Base-by-base conservation (phyloP, 2,329 filamentous ascomycete species). In the Eutypella sp. region DNA sequence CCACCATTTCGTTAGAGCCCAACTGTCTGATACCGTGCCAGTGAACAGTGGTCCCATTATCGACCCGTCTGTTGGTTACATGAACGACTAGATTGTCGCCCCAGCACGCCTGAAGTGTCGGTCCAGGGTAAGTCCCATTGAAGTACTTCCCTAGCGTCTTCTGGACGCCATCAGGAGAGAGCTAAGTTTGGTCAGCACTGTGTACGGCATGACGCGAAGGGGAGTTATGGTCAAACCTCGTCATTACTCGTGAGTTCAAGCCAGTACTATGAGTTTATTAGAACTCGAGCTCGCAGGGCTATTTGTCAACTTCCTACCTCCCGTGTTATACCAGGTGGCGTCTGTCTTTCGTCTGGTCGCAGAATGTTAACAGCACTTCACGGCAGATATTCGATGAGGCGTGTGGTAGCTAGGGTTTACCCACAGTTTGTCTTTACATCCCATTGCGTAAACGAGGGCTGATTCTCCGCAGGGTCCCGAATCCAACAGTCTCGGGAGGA, bases 21-120 rank as follows among this genome's bases (percentile, higher is more conserved):
- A 57, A 47, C 46, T 63, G 60, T 16, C 62, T 57, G 15, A 67
- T 55, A 2, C 65, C 65, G 47, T 67, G 65, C 64, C 63, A 67
- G 53, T 67, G 65, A 11, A 67, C 57, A 2, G 60, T 56, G 1
- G 61, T 64, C 2, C 64, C 64, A 41, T 59, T 57, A 16, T 52
- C 42, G 1, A 33, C 31, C 9, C 53, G 44, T 10, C 42, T 54
- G 40, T 63, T 63, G 7, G 45, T 54, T 11, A 63, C 58, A 34
- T 59, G 55, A 11, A 63, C 49, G 2, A 56, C 46, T 8, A 63
- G 40, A 22, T 55, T 47, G 45, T 63, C 61, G 4, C 59, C 61
- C 60, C 60, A 63, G 41, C 55, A 58, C 2, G 61, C 59, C 29
- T 59, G 52, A 29, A 63, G 49, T 10, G 53, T 44, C 11, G 59